Base-by-base conservation (phyloP, 495 filamentous ascomycete genomes). In the Aspergillus leporis region DNA sequence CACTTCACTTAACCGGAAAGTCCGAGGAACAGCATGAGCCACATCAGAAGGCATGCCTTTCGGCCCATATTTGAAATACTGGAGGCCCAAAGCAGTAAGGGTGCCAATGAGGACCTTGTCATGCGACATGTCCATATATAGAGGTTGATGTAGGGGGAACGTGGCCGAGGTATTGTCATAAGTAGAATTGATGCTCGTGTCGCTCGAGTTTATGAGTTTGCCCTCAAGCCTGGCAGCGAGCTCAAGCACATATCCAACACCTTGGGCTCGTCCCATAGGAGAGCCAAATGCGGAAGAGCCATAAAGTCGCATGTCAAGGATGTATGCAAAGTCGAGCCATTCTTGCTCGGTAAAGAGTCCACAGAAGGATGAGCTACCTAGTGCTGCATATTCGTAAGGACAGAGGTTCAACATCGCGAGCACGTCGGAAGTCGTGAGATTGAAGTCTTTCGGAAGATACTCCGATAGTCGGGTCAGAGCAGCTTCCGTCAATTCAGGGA, bases 221-320 rank as follows among this genome's bases (percentile, higher is more conserved):
- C 82, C 73, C 53, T 80, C 58, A 4, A 88, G 74, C 19, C 86
- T 75, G 6, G 84, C 86, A 1, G 83, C 67, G 34, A 87, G 78
- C 69, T 89, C 86, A 53, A 85, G 71, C 12, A 87, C 79, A 56
- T 84, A 89, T 32, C 84, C 86, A 38, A 87, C 80, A 1, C 85
- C 86, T 22, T 84, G 75, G 9, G 86, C 87, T 10, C 86, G 76
- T 23, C 84, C 85, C 5, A 76, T 80, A 1, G 85, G 81, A 1
- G 83, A 84, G 22, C 81, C 82, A 63, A 82, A 86, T 56, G 70
- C 81, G 50, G 77, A 74, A 58, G 80, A 71, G 41, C 85, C 83
- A 51, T 81, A 80, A 71, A 85, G 90, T 25, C 70, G 68, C 22
- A 90, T 67, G 58, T 89, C 86, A 34, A 84, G 61, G 28, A 74